Conservation (phyloP, 768 basidiomycete genomes). For the Amanita jacksonii region DNA sequence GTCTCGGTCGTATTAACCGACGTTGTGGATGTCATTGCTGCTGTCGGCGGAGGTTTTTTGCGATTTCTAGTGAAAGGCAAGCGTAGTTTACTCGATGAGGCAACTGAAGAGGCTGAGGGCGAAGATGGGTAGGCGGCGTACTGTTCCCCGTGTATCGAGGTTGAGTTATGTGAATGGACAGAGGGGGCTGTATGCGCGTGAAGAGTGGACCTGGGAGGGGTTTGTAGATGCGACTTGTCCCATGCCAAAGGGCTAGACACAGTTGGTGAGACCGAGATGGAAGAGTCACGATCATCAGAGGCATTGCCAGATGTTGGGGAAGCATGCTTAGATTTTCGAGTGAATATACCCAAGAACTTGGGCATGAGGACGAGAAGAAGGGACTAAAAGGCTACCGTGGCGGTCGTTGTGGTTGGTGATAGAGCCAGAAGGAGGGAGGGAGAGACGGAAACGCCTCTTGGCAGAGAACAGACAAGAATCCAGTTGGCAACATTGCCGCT, state of each 20-base stretch:
- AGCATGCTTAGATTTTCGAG: conserved; percentile 4
- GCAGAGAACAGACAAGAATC: conserved; percentile 1
- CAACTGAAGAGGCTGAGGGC: conserved; percentile 15
- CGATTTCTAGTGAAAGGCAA: conserved; percentile 28
- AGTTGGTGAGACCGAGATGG: not conserved
- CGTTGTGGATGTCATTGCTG: not conserved
- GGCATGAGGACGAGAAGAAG: not conserved
- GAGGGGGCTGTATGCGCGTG: not conserved
- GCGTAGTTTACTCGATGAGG: conserved; percentile 23
- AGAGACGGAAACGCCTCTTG: not conserved
- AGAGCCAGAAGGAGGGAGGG: not conserved
- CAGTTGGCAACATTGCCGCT: not conserved
- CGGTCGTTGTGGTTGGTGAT: conserved; percentile 4
- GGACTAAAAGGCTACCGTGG: conserved; percentile 5
- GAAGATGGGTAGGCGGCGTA: conserved; percentile 17
- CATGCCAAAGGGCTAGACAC: not conserved
- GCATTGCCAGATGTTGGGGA: not conserved
- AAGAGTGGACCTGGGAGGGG: not conserved
- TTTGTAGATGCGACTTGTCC: not conserved
- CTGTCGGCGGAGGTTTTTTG: not conserved
- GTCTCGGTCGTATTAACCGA: conserved; percentile 3
- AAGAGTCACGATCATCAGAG: conserved; percentile 2
- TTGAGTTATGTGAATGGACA: conserved; percentile 9
- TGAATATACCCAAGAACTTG: conserved; percentile 6
- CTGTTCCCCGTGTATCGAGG: conserved; percentile 13